Base-by-base conservation (phyloP, 352 stramenopile species). In the Stephanocyclus meneghinianus region DNA sequence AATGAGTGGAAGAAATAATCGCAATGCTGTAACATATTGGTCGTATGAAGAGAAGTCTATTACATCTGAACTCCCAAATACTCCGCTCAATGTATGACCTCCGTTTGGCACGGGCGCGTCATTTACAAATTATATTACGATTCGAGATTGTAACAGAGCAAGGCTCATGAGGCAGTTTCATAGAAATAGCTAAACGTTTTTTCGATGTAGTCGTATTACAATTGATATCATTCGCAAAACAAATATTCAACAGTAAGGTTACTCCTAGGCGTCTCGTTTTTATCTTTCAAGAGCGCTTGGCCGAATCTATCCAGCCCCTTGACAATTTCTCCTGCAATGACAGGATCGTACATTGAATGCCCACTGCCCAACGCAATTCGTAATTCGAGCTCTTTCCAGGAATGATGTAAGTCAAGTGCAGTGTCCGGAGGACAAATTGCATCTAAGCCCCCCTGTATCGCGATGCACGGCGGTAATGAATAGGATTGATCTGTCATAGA, bases 291-390 rank as follows among this genome's bases (percentile, higher is more conserved):
- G 42, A 83, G 67, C n/a, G 30, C 59, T 57, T 65, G 47, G 21
- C 77, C 78, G 69, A 85, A 85, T 70, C 74, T 72, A 83, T 94
- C 89, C 2, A 86, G 81, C n/a, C 87, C 86, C 44, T 85, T 74
- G 0, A 94, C 60, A 45, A 94, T 75, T 66, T 92, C 86, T 71
- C 84, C 59, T 2, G 62, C 66, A 73, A 92, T 87, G 16, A 73
- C 60, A 45, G 84, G 72, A 83, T 94, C 87, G 74, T 91, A 92
- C 85, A 93, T 91, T 9, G 83, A 91, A 79, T 94, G 89, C 37
- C 87, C 87, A 47, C 76, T 76, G 40, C 78, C 15, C 21, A 84
- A 30, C 30, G 81, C 78, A 60, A 93, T 90, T 51, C 85, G 51
- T 26, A 92, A 65, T 80, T 91, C 86, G 42, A 91, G 56, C 48